These are phyloP conservation scores for Leccinum truebloodii DNA, from an alignment of 768 basidiomycete genomes.

Conservation along the genomic window DNA sequence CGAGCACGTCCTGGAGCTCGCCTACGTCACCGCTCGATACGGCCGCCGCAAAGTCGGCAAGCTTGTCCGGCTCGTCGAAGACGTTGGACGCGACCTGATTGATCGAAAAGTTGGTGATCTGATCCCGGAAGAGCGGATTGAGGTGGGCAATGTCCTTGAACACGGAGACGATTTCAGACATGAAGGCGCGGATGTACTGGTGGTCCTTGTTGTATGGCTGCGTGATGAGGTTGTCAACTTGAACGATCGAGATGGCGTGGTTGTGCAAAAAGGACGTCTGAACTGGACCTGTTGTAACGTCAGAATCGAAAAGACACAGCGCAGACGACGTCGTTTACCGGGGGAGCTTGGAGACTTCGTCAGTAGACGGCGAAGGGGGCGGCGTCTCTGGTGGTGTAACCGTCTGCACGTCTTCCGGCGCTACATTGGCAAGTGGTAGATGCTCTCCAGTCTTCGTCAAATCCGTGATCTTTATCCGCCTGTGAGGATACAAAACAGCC, in stretches of 20 bases:
- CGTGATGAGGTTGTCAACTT: slow-evolving; percentile 79
- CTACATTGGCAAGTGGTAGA: slow-evolving; percentile 35
- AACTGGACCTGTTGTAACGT: slow-evolving; percentile 48
- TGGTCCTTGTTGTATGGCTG: slow-evolving; percentile 89
- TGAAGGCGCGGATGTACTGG: slow-evolving; percentile 94
- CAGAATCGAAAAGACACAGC: neutral
- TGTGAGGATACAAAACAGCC: slow-evolving; percentile 91
- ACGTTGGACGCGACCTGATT: slow-evolving; percentile 90
- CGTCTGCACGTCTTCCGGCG: slow-evolving; percentile 42
- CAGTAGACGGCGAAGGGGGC: slow-evolving; percentile 31
- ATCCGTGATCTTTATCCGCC: slow-evolving; percentile 86
- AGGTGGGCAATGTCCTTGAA: slow-evolving; percentile 99
- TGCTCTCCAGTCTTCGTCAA: slow-evolving; percentile 67
- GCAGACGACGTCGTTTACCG: slow-evolving; percentile 16
- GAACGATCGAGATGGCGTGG: slow-evolving; percentile 83
- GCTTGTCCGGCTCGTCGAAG: slow-evolving; percentile 96
- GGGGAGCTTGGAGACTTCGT: slow-evolving; percentile 29
- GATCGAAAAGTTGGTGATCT: slow-evolving; percentile 95
- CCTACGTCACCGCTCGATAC: slow-evolving; percentile 88
- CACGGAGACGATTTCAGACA: slow-evolving; percentile 93
- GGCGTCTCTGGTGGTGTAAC: slow-evolving; percentile 46
- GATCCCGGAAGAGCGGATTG: slow-evolving; percentile 97
- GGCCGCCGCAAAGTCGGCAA: slow-evolving; percentile 96
- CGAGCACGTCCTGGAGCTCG: slow-evolving; percentile 93
- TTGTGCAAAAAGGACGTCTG: slow-evolving; percentile 86